Conservation (phyloP, 2,329 filamentous ascomycete species). For the Leptosphaerulina australis region DNA sequence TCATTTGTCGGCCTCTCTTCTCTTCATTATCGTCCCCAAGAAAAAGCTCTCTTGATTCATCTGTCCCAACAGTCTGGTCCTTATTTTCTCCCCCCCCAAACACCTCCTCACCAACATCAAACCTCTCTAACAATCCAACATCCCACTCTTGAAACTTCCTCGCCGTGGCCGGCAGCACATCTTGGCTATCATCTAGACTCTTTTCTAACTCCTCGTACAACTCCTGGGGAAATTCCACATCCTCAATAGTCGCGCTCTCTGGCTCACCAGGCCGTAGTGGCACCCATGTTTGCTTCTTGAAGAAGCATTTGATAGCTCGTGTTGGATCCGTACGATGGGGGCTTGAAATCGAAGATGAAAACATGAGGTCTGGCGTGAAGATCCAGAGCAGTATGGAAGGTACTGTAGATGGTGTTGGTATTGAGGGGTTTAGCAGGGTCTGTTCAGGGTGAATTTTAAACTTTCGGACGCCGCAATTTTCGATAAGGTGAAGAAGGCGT, state of each 20-base stretch:
- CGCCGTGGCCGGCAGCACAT: constrained; percentile 61
- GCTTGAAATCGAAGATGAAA: constrained; percentile 55
- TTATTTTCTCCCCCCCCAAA: constrained; percentile 6
- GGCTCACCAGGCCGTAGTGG: constrained; percentile 37
- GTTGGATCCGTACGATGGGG: constrained; percentile 44
- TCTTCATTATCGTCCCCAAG: background rate
- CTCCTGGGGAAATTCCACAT: constrained; percentile 58
- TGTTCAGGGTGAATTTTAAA: constrained; percentile 61
- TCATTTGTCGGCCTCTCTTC: constrained; percentile 6
- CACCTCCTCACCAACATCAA: constrained; percentile 41
- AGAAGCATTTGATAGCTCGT: constrained; percentile 65
- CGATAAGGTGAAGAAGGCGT: constrained; percentile 61
- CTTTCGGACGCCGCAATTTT: constrained; percentile 61
- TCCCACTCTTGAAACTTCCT: constrained; percentile 69
- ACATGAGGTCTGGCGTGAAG: constrained; percentile 64
- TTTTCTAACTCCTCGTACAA: constrained; percentile 56
- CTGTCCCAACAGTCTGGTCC: no score
- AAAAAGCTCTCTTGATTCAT: background rate
- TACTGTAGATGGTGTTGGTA: constrained; percentile 9
- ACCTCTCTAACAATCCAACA: constrained; percentile 67
- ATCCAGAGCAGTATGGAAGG: constrained; percentile 59
- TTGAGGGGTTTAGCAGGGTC: background rate
- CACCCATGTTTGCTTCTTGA: constrained; percentile 46
- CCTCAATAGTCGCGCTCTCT: constrained; percentile 55
- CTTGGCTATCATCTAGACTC: constrained; percentile 57